phyloP scores from a whole-genome alignment of 768 basidiomycete genomes.

The Lyophyllum atratum region DNA sequence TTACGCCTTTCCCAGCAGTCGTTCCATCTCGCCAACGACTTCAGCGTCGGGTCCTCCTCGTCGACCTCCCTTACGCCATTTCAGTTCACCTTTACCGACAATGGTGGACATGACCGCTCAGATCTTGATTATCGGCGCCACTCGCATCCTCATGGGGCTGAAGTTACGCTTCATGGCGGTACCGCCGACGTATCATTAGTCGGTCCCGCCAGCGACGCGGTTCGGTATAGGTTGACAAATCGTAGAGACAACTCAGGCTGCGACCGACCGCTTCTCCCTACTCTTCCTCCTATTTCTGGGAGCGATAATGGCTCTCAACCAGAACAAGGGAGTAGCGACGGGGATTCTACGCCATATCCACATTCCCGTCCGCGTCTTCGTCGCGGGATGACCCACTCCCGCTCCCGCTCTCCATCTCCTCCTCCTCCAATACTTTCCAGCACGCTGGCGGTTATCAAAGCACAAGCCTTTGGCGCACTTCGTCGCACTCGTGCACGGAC shows the following conservation, averaged over 20 bases:
- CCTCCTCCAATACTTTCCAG: conserved; percentile 58
- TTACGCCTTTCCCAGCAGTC: conserved; percentile 65
- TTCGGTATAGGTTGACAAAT: conserved; percentile 59
- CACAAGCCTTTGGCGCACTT: conserved; percentile 84
- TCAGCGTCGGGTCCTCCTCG: conserved; percentile 64
- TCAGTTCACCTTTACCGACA: conserved; percentile 65
- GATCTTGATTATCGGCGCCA: conserved; percentile 71
- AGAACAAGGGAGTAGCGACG: conserved; percentile 59
- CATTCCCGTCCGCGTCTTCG: conserved; percentile 49
- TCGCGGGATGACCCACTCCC: conserved; percentile 44
- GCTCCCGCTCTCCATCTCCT: conserved; percentile 53
- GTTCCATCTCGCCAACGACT: conserved; percentile 70
- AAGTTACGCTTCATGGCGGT: conserved; percentile 73
- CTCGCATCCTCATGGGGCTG: conserved; percentile 51
- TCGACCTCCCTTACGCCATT: conserved; percentile 69
- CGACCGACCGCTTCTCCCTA: conserved; percentile 50
- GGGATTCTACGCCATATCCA: conserved; percentile 47
- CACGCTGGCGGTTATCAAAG: conserved; percentile 88
- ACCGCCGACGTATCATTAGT: conserved; percentile 69
- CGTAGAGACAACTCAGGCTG: conserved; percentile 50
- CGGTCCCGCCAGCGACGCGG: conserved; percentile 51
- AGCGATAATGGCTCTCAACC: conserved; percentile 54
- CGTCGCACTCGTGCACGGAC: conserved; percentile 75
- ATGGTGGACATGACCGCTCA: conserved; percentile 53
- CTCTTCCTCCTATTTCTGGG: conserved; percentile 47